Conservation (phyloP, 768 basidiomycete genomes). For the Suillus weaverae region DNA sequence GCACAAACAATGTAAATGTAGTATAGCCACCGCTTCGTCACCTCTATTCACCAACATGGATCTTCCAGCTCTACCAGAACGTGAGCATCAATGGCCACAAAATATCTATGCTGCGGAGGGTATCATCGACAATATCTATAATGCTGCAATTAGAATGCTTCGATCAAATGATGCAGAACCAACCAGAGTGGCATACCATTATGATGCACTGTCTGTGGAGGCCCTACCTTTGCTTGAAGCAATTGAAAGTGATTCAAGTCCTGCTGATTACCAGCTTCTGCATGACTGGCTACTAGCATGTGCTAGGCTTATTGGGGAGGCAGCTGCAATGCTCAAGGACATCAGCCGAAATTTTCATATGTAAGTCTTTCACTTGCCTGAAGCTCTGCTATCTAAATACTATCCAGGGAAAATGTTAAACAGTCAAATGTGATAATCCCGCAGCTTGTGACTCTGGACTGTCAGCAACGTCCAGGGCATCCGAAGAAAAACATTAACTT, state of each 20-base stretch:
- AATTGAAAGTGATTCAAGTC: neutral
- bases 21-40: neutral
- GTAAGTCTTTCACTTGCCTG: neutral
- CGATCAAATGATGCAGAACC: neutral
- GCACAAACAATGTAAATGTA: no score
- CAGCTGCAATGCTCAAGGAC: neutral
- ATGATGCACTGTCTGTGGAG: neutral
- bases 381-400: no score
- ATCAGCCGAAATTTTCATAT: neutral
- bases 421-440: slow-evolving; percentile 1
- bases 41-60: neutral
- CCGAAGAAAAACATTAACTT: slow-evolving; percentile 10
- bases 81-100: neutral
- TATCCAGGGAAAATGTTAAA: no score
- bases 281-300: neutral
- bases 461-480: slow-evolving; percentile 3
- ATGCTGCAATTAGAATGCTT: neutral
- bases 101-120: neutral
- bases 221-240: neutral
- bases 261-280: neutral
- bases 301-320: neutral
- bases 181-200: neutral
- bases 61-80: neutral
- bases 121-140: neutral
- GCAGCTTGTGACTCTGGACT: neutral